Evolutionary conservation across 1,139 yeast genomes (phyloP).

Genomic region (Yamadazyma atlantica): DNA sequence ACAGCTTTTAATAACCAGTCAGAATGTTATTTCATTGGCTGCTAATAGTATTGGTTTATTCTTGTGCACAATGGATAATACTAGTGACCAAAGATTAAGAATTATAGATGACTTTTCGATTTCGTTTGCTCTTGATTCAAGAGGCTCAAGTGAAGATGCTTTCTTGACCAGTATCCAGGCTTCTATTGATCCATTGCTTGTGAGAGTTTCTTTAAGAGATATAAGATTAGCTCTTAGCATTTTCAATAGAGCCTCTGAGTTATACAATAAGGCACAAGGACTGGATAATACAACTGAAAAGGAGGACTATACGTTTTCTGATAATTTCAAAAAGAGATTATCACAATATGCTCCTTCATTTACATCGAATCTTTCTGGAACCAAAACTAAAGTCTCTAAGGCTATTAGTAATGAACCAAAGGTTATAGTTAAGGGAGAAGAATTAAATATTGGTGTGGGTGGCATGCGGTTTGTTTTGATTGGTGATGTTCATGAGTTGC

Average conservation of each 20-base stretch:
- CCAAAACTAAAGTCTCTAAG: constrained; percentile 7
- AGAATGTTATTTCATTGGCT: constrained; percentile 62
- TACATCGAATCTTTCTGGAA: constrained; percentile 39
- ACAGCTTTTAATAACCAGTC: constrained; percentile 71
- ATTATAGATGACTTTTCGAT: constrained; percentile 88
- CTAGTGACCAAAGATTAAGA: constrained; percentile 60
- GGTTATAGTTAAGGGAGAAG: constrained; percentile 67
- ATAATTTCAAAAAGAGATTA: constrained; percentile 58
- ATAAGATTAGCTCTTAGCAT: constrained; percentile 76
- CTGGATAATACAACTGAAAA: constrained; percentile 17
- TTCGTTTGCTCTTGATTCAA: constrained; percentile 68
- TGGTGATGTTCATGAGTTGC: constrained; percentile 93
- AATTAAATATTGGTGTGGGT: constrained; percentile 65
- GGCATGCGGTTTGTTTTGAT: constrained; percentile 86
- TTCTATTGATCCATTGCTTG: constrained; percentile 74
- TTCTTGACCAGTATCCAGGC: constrained; percentile 65
- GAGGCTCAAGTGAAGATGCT: constrained; percentile 60
- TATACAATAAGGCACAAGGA: constrained; percentile 39
- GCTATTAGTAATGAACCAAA: constrained; percentile 20
- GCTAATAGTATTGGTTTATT: constrained; percentile 87
- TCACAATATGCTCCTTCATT: constrained; percentile 70
- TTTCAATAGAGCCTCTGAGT: constrained; percentile 66
- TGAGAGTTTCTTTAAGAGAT: constrained; percentile 85
- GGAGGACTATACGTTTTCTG: constrained; percentile 48
- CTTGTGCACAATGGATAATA: constrained; percentile 70